A percentile compares a stretch with the other conserved stretches of the same genome.
phyloP scores from a whole-genome alignment of 139 green algal genomes.

The Micractinium sp. region DNA sequence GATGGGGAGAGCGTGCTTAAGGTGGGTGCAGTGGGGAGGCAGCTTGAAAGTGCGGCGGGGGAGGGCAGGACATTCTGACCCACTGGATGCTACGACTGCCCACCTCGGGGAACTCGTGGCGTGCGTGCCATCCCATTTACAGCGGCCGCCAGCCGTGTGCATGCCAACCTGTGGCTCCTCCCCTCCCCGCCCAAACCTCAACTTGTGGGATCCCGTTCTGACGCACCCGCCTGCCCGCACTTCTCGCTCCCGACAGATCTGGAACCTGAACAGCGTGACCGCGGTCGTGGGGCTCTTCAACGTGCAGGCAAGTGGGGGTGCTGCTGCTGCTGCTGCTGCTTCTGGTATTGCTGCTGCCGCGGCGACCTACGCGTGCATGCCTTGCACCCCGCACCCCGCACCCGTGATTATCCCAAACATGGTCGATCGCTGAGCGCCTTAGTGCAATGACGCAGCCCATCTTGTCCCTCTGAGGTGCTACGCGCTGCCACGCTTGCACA shows the following conservation, averaged over 20 bases:
- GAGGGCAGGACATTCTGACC: no score
- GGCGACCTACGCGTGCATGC: no score
- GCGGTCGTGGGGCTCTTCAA: conserved; percentile 87
- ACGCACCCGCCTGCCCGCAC: background rate
- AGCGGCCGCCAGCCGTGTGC: no score
- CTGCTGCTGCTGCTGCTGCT: no score
- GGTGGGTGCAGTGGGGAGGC: conserved; percentile 48
- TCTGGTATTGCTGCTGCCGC: background rate
- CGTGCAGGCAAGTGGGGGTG: conserved; percentile 78
- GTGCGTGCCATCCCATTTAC: no score
- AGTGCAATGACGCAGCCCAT: background rate
- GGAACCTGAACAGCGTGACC: conserved; percentile 63
- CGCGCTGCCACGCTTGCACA: no score
- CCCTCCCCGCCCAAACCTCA: no score
- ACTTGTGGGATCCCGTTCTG: no score
- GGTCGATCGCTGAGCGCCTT: conserved; percentile 44
- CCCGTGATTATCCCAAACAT: no score
- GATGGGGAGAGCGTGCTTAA: conserved; percentile 83
- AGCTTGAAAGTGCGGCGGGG: background rate
- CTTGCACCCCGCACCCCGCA: no score
- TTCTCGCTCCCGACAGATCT: conserved; percentile 68
- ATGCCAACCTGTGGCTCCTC: background rate
- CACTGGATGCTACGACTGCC: no score
- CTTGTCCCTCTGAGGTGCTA: background rate
- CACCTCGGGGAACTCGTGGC: no score